Evolutionary conservation across 225 moss, liverwort and hornwort species (phyloP), one percentile per base, ranked within the genome.

Genomic region (Neckera pumila): DNA sequence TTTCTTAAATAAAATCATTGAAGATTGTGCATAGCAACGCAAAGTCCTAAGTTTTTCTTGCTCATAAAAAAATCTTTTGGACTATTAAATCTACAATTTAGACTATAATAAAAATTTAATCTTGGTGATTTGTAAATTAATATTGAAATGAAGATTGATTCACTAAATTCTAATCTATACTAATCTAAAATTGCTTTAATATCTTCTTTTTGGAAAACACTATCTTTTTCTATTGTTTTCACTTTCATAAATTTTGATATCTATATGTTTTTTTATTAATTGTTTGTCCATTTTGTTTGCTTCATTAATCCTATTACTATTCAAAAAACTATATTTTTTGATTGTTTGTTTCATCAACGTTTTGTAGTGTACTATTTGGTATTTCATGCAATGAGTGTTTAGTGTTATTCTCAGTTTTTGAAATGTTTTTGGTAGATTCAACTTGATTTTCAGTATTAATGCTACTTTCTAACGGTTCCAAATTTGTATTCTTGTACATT

Each of bases 21-120:
- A 76, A 76, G 14, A 1, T 21, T 76, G 22, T 53, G 1, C 2
- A 0, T 34, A 12, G 20, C 2, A 51, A 51, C 0, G 1, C 7
- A 51, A 47, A 76, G 13, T 13, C 13, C 4, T 51, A 20, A 1
- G 19, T 76, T 53, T 33, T 53, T 75, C 2, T 42, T 72, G 0
- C 8, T 21, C 14, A 8, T 7, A 22, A 34, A 0, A 53, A 53
- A 53, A 31, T 20, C 20, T 49, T 75, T 21, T 75, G 1, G 2
- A 20, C 0, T 75, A 33, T 2, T 2, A 77, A 23, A 36, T 56
- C 26, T n/a, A 26, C 5, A 54, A 56, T 25, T 38, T 11, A 23
- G 7, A n/a, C 5, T 26, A 26, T 17, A 57, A 17, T 18, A 38
- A 17, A 57, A 27, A 1, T 54, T 17, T 56, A 5, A 26, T 26